Evolutionary conservation across 345 rosid genomes (phyloP), one percentile per base, ranked within the genome.

Genomic region (Syzygium aromaticum): DNA sequence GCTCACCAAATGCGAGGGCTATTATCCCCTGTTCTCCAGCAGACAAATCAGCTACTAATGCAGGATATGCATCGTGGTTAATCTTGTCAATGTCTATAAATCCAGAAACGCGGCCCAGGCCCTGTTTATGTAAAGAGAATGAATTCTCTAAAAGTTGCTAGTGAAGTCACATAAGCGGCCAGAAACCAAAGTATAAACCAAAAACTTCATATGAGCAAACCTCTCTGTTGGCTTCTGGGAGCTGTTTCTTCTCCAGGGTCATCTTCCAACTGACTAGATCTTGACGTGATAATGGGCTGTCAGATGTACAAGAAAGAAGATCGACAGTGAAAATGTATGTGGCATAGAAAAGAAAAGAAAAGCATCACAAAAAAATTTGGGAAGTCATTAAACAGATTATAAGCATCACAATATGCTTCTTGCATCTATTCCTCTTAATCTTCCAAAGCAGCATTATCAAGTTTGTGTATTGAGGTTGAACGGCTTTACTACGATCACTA

Each of bases 231-330:
- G 96, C 97, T 93, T 94, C 96, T 86, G 98, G 97, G 84, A 98
- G 98, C 86, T 94, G 95, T 88, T 93, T 90, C 84, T 89, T 94
- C 91, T 96, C 99, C 38, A 98, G 88, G 86, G 96, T 96, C 99
- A 96, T 96, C 92, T 96, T 98, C 99, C 99, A 98, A 90, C 95
- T 94, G 30, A 98, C 94, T 88, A 98, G 98, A 92, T 96, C 98
- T 92, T 98, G 99, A 53, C 99, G 98, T 38, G 99, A 94, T 73
- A 96, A 92, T 89, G 96, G 94, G 84, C 98, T 98, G 91, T 33
- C 43, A 73, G 33, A 38, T 38, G 14, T 73, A 73, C 52, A 83
- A 83, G 85, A 49, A 83, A 52, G 52, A 25, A 83, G 23, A 83
- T 13, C 8, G 51, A 22, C 85, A 83, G 85, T 83, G 56, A 83